These are phyloP conservation scores for Gamsiella multidivaricata DNA, from an alignment of 192 early-diverging fungal species.

Conservation along the genomic window DNA sequence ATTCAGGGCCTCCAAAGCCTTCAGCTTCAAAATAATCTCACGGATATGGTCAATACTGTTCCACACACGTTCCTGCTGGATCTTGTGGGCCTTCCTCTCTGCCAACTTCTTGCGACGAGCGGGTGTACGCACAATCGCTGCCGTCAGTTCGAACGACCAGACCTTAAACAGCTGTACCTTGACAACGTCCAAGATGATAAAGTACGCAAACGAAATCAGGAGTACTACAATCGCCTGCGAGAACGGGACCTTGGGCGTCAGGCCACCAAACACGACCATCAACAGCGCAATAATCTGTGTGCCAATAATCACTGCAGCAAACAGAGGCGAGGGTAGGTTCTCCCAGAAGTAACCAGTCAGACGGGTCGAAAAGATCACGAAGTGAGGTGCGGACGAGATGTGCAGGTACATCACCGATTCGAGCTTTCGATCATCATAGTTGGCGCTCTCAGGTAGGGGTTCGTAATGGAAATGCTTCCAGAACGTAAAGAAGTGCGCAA, in stretches of 20 bases:
- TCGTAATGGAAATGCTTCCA: constrained; percentile 27
- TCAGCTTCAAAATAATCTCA: constrained; percentile 48
- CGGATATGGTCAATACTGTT: constrained; percentile 53
- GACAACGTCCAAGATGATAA: constrained; percentile 87
- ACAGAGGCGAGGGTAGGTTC: constrained; percentile 80
- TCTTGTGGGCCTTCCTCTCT: constrained; percentile 56
- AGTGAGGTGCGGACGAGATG: constrained; percentile 92
- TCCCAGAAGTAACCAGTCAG: constrained; percentile 88
- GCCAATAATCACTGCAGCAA: constrained; percentile 83
- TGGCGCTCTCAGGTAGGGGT: constrained; percentile 34
- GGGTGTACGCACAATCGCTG: constrained; percentile 80
- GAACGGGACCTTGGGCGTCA: constrained; percentile 77
- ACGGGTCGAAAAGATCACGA: constrained; percentile 96
- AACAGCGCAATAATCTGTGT: constrained; percentile 93
- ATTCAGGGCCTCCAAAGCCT: constrained; percentile 48
- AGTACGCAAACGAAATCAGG: constrained; percentile 79
- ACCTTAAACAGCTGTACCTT: constrained; percentile 86
- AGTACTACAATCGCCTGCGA: constrained; percentile 80
- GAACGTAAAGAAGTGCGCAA: constrained; percentile 86
- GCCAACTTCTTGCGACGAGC: constrained; percentile 71
- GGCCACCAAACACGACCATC: constrained; percentile 74
- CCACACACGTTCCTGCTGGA: constrained; percentile 60
- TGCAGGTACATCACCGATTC: constrained; percentile 96
- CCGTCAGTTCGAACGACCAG: constrained; percentile 94
- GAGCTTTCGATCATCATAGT: constrained; percentile 59